Evolutionary conservation across 2,329 filamentous ascomycete genomes (phyloP), one percentile per base, ranked within the genome.

Genomic region (Ambrosiella xylebori): DNA sequence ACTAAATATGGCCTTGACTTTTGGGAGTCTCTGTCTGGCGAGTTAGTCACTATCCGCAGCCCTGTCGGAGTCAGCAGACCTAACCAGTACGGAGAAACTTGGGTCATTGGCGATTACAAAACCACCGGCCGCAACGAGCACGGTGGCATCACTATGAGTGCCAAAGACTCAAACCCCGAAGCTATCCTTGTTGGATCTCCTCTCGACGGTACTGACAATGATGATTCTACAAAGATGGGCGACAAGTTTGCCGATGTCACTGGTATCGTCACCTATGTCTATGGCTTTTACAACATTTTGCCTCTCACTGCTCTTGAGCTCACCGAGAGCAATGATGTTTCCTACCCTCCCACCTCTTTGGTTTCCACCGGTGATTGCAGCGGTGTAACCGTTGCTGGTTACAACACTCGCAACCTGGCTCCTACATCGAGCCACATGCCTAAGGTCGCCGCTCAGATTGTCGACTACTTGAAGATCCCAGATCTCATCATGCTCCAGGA

Each of bases 401-500:
- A 86, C 73, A 87, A 87, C 67, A 75, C 85, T 38, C 81, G 86
- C 67, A 87, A 87, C 68, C 72, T 87, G 13, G 70, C 73, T 7
- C 78, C 82, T 0, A 73, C 70, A 39, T 79, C 78, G 0, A 63
- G 72, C 1, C 77, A 81, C 62, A 70, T 86, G 27, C 69, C 74
- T n/a, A 68, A 68, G 11, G 74, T 86, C n/a, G 79, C 82, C 1
- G 68, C 72, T 7, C 81, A 87, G 64, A 84, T 88, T 62, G 80
- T 81, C 56, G 69, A 78, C 62, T 81, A 80, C 68, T 70, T 87
- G 62, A 75, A 74, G 60, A 76, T 75, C 0, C 84, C 84, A 0
- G 80, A 84, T 65, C 66, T 87, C 4, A 65, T 88, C 59, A 85
- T 85, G 65, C 64, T 88, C 2, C 84, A 87, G 66, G 84, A 87